phyloP scores from a whole-genome alignment of 768 basidiomycete genomes.

The Rhizopogon roseolus region DNA sequence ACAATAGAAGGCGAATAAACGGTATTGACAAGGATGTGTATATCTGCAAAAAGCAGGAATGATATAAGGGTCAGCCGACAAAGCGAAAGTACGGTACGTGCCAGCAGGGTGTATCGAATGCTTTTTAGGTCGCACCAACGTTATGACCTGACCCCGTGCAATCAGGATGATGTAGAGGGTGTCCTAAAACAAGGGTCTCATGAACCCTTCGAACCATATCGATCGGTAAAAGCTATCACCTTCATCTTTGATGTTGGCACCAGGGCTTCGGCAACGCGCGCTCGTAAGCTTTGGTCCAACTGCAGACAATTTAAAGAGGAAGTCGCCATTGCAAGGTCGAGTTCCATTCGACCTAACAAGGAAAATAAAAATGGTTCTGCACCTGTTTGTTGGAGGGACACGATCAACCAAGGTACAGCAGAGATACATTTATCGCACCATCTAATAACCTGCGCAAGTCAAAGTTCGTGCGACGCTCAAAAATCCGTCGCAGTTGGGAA shows the following conservation, averaged over 20 bases:
- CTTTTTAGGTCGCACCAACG: slow-evolving; percentile 83
- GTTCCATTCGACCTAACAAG: slow-evolving; percentile 64
- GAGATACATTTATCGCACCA: slow-evolving; percentile 32
- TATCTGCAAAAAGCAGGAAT: slow-evolving; percentile 38
- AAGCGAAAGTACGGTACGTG: slow-evolving; percentile 23
- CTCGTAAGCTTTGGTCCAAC: slow-evolving; percentile 64
- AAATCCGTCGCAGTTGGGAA: slow-evolving; percentile 78
- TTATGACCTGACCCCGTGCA: slow-evolving; percentile 72
- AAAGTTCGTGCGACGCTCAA: slow-evolving; percentile 87
- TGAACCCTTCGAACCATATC: background rate
- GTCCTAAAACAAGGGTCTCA: slow-evolving; percentile 45
- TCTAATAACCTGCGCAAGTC: slow-evolving; percentile 75
- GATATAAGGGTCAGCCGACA: background rate
- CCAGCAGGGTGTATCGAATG: slow-evolving; percentile 95
- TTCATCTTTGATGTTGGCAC: slow-evolving; percentile 79
- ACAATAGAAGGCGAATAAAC: slow-evolving; percentile 76
- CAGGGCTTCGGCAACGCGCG: slow-evolving; percentile 74
- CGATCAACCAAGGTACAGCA: background rate
- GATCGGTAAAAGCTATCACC: slow-evolving; percentile 30
- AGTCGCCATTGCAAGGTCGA: slow-evolving; percentile 76
- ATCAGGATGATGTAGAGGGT: slow-evolving; percentile 90
- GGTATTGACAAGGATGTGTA: slow-evolving; percentile 91
- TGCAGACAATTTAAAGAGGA: slow-evolving; percentile 80
- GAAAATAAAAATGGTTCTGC: slow-evolving; percentile 78
- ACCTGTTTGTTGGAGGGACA: slow-evolving; percentile 38